phyloP scores from a whole-genome alignment of 1,139 yeast genomes.

The Yamadazyma pseudoaaseri region DNA sequence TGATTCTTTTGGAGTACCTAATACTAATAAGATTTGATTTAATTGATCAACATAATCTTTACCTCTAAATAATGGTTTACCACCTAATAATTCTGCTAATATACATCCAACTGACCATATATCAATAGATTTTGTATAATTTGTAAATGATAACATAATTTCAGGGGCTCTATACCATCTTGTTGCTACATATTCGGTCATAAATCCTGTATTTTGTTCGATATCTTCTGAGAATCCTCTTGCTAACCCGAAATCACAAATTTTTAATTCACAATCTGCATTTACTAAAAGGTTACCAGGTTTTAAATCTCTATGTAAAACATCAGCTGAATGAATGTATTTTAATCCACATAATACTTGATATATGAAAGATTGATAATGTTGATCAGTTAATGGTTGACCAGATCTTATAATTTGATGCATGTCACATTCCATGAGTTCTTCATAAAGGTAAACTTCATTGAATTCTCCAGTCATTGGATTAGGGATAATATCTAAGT shows the following conservation, averaged over 20 bases:
- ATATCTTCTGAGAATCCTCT: conserved; percentile 89
- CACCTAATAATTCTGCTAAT: conserved; percentile 88
- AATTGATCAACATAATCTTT: conserved; percentile 95
- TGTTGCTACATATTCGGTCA: conserved; percentile 97
- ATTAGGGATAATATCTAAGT: conserved; percentile 86
- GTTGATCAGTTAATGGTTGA: conserved; percentile 92
- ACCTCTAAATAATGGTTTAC: conserved; percentile 90
- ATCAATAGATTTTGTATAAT: conserved; percentile 93
- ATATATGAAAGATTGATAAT: conserved; percentile 88
- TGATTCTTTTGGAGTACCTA: conserved; percentile 90
- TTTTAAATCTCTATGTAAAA: conserved; percentile 88
- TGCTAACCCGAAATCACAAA: conserved; percentile 96
- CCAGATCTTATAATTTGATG: conserved; percentile 94
- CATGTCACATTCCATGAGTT: conserved; percentile 97
- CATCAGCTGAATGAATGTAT: conserved; percentile 89
- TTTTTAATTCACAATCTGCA: conserved; percentile 94
- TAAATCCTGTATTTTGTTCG: conserved; percentile 82
- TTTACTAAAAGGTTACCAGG: conserved; percentile 92
- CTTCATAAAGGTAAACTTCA: conserved; percentile 90
- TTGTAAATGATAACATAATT: conserved; percentile 89
- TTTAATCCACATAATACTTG: conserved; percentile 92
- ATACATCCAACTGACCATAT: conserved; percentile 98
- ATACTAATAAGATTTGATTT: conserved; percentile 76
- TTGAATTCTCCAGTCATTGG: conserved; percentile 69
- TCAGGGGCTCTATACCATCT: conserved; percentile 99